Conservation (phyloP, 352 stramenopile species). For the Phytophthora tentaculata region DNA sequence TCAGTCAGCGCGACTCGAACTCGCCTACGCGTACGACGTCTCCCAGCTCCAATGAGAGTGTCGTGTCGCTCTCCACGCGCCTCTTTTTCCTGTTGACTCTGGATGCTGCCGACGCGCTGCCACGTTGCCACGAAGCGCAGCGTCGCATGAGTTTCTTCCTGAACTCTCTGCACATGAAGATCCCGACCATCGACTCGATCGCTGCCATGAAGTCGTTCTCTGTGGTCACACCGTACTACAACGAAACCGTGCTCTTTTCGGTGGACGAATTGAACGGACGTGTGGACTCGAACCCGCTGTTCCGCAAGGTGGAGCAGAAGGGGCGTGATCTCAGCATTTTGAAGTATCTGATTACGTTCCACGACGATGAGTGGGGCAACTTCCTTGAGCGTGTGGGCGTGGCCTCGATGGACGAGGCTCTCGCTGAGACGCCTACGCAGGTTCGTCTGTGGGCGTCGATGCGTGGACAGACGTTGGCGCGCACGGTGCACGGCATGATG, state of each 20-base stretch:
- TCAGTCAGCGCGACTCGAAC: slow-evolving; percentile 58
- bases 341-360: slow-evolving; percentile 90
- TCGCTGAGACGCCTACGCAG: slow-evolving; percentile 83
- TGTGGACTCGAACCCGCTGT: slow-evolving; percentile 84
- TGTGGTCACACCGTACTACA: slow-evolving; percentile 91
- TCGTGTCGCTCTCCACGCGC: slow-evolving; percentile 79
- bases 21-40: slow-evolving; percentile 52
- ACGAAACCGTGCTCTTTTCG: slow-evolving; percentile 87
- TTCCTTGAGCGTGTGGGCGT: slow-evolving; percentile 86
- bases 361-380: slow-evolving; percentile 89
- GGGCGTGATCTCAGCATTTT: slow-evolving; percentile 87
- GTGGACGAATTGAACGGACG: slow-evolving; percentile 85
- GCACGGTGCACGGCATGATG: slow-evolving; percentile 92
- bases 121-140: slow-evolving; percentile 84
- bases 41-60: slow-evolving; percentile 79
- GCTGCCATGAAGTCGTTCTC: slow-evolving; percentile 90
- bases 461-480: slow-evolving; percentile 84
- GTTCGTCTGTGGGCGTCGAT: slow-evolving; percentile 89
- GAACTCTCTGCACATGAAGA: slow-evolving; percentile 90
- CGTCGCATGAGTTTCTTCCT: slow-evolving; percentile 91
- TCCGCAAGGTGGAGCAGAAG: slow-evolving; percentile 87
- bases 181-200: slow-evolving; percentile 84
- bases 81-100: slow-evolving; percentile 88
- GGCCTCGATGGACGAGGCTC: slow-evolving; percentile 76
- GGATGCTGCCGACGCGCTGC: slow-evolving; percentile 81